Base-by-base conservation (phyloP, 805 yeast genomes). In the Ogataea trehalophila region DNA sequence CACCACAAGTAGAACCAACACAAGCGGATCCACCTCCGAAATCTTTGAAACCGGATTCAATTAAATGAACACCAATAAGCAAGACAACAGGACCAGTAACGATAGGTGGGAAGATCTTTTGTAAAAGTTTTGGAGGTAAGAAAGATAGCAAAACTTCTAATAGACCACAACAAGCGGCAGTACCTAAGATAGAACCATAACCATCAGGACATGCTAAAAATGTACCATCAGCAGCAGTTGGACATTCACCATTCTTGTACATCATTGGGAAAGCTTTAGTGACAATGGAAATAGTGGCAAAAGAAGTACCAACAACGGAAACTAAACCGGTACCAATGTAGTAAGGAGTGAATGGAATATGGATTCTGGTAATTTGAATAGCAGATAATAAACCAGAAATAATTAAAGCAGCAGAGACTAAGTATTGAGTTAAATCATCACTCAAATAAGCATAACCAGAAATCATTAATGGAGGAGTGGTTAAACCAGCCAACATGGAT, bases 31-130 rank as follows among this genome's bases (percentile, higher is more conserved):
- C 97, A 56, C 97, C 97, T 38, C 80, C 82, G 86, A 95, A 88
- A 67, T 90, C 88, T 60, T 79, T 66, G 66, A 90, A 83, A 23
- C 95, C 97, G 33, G 88, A 66, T 55, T 73, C 72, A 50, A 89
- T 74, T 57, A 90, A 75, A 26, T 74, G 70, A 40, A 83, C 74
- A 56, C 97, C 97, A 60, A 90, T 89, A 33, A 90, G 74, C 46
- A 90, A 67, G 31, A 90, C 96, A 41, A 90, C 96, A 9, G 96
- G 96, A 48, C 97, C 97, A 29, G 96, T 90, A 51, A 91, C 97
- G 45, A 88, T 70, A 35, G 95, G 91, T 17, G 97, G 97, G 72
- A 90, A 90, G 34, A 87, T 59, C 50, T 74, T 80, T 65, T 86
- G 89, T 54, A 90, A 73, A 14, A 75, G 54, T 35, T 72, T 75